These are phyloP conservation scores for Neopestalotiopsis sp. DNA, from an alignment of 2,329 filamentous ascomycete species.

Conservation along the genomic window DNA sequence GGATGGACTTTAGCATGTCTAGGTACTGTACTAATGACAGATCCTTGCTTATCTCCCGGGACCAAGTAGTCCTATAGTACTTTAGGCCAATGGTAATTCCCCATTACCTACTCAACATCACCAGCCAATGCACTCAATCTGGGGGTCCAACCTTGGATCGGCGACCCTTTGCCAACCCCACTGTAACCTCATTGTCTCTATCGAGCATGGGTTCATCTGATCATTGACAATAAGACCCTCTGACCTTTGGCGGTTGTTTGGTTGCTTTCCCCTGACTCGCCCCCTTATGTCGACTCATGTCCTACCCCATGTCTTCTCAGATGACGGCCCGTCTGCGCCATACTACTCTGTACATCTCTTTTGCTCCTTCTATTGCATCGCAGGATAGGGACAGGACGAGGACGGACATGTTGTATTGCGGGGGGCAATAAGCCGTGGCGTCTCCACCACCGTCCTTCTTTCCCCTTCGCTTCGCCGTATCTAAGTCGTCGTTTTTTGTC, in stretches of 20 bases:
- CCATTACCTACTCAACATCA: background rate
- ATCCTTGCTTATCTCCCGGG: conserved; percentile 9
- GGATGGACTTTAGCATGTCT: background rate
- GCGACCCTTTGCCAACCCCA: background rate
- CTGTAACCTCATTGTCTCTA: conserved; percentile 8
- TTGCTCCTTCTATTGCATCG: background rate
- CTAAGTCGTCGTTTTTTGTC: conserved; percentile 15
- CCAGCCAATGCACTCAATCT: background rate
- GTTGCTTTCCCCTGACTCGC: conserved; percentile 5
- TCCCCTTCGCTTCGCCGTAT: conserved; percentile 11
- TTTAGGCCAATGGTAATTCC: background rate
- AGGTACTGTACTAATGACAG: no score
- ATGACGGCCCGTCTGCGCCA: conserved; percentile 15
- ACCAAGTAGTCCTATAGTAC: background rate
- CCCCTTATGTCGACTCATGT: background rate
- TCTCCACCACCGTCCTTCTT: background rate
- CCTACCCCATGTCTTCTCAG: conserved; percentile 6
- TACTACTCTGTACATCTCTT: background rate
- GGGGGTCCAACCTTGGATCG: conserved; percentile 5
- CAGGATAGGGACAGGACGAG: background rate
- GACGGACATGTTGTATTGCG: background rate
- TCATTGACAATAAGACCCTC: background rate
- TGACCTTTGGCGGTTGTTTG: background rate
- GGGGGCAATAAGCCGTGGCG: conserved; percentile 2
- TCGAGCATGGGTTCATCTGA: background rate